Evolutionary conservation across 2,329 filamentous ascomycete genomes (phyloP), one percentile per base, ranked within the genome.

Genomic region (Allantophomopsis cytisporea): DNA sequence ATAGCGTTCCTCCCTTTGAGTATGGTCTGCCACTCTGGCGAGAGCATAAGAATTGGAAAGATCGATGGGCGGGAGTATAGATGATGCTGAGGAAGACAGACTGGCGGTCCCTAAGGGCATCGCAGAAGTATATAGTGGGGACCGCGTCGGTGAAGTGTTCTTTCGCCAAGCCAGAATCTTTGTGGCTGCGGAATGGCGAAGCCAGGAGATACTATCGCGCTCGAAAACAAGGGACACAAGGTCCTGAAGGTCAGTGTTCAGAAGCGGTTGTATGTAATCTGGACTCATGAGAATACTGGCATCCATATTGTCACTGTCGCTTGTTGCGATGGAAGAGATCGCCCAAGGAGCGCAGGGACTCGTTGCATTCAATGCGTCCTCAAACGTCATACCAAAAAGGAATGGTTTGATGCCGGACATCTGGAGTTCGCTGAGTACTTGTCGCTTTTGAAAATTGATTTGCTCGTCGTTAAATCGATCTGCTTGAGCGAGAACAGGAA

Each of bases 231-330:
- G 73, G 7, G 76, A 65, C n/a, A 94, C 72, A 1, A 96, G 65
- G 7, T 63, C 58, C 5, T 59, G 52, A 2, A 96, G 71, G 41
- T 96, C 88, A 7, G 86, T 91, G 1, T 73, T 60, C 3, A 83
- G 61, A 4, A 95, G 66, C 1, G 89, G 89, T 44, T 85, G 80
- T 12, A 91, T 66, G 54, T 95, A 96, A 51, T 91, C 83, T 1
- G 88, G 80, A 41, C 80, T 87, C 89, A 96, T 96, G 14, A 96
- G 69, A 0, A 94, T 66, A 51, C 86, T 94, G 14, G 88, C 89
- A 56, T 96, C 89, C 80, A 96, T 93, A 34, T 71, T 76, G 31
- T 94, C 85, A 43, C 76, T 64, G 50, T 95, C 86, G 16, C 73
- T 72, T 1, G 71, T 74, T 17, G 73, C 66, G 11, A 73, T 73